Conservation (phyloP, 768 basidiomycete genomes). For the Cystobasidiopsis lactophilus region DNA sequence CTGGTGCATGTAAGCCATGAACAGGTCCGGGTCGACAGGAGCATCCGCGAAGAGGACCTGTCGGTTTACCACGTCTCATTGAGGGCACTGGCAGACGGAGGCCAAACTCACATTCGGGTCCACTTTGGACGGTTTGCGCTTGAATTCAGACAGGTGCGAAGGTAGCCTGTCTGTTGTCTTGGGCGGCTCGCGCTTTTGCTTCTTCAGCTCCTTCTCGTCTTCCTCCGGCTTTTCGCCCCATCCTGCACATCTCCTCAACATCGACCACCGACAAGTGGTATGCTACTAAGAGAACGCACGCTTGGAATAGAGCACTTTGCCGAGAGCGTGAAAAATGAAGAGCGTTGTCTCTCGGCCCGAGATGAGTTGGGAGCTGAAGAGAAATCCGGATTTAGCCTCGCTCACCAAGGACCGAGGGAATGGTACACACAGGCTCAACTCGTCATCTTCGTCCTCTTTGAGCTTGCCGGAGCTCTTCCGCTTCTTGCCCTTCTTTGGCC, state of each 20-base stretch:
- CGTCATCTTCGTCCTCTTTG: constrained; percentile 17
- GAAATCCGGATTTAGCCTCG: no score
- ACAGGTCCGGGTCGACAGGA: constrained; percentile 73
- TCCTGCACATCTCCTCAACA: constrained; percentile 10
- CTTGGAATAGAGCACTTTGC: constrained; percentile 88
- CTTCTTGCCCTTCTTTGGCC: constrained; percentile 24
- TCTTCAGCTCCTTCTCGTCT: constrained; percentile 14
- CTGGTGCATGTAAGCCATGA: constrained; percentile 78
- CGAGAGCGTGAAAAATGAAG: constrained; percentile 72
- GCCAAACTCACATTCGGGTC: constrained; percentile 19
- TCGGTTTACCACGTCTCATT: not conserved
- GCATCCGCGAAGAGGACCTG: constrained; percentile 59
- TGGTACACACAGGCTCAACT: constrained; percentile 3
- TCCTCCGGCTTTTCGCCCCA: constrained; percentile 14
- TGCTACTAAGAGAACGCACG: constrained; percentile 29
- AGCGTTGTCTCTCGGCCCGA: constrained; percentile 73
- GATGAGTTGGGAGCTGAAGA: constrained; percentile 36
- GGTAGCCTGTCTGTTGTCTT: constrained; percentile 11
- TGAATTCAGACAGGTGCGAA: constrained; percentile 12
- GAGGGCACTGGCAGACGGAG: not conserved
- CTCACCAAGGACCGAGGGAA: no score
- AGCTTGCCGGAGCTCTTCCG: constrained; percentile 18
- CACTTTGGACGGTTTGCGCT: constrained; percentile 16
- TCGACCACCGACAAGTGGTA: not conserved
- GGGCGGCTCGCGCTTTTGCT: constrained; percentile 5